A percentile compares a stretch with the other conserved stretches of the same genome.
phyloP scores from a whole-genome alignment of 78 protist genomes.

The Planoprotostelium fungivorum region DNA sequence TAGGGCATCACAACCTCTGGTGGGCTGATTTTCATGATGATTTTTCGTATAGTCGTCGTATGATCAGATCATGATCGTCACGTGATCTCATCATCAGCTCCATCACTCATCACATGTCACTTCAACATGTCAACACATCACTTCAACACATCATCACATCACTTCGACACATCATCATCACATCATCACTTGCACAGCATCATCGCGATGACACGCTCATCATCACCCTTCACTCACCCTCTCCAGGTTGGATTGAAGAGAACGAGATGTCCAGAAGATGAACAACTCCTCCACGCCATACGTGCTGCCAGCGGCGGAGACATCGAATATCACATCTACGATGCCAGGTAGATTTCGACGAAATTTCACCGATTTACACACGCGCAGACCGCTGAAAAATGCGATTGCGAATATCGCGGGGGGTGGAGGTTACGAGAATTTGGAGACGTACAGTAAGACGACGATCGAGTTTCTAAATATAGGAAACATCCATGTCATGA shows the following conservation, averaged over 20 bases:
- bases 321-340: neutral
- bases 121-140: too few relatives aligned
- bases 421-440: conserved; percentile 80
- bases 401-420: conserved; percentile 68
- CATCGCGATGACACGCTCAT: too few relatives aligned
- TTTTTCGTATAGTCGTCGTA: too few relatives aligned
- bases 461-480: conserved; percentile 68
- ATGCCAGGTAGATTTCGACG: conserved; percentile 12
- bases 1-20: neutral
- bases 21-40: too few relatives aligned
- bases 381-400: conserved; percentile 70
- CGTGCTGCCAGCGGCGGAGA: neutral
- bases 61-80: too few relatives aligned
- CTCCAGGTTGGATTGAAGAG: conserved; percentile 42
- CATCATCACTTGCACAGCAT: too few relatives aligned
- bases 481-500: conserved; percentile 86
- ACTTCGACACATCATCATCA: too few relatives aligned
- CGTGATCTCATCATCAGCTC: too few relatives aligned
- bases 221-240: neutral
- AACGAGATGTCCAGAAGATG: conserved; percentile 29
- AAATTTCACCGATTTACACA: too few relatives aligned
- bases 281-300: neutral
- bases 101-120: too few relatives aligned
- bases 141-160: too few relatives aligned
- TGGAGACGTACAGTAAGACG: conserved; percentile 20